These are phyloP conservation scores for Cladophialophora carrionii DNA, from an alignment of 2,329 filamentous ascomycete species.

Conservation along the genomic window DNA sequence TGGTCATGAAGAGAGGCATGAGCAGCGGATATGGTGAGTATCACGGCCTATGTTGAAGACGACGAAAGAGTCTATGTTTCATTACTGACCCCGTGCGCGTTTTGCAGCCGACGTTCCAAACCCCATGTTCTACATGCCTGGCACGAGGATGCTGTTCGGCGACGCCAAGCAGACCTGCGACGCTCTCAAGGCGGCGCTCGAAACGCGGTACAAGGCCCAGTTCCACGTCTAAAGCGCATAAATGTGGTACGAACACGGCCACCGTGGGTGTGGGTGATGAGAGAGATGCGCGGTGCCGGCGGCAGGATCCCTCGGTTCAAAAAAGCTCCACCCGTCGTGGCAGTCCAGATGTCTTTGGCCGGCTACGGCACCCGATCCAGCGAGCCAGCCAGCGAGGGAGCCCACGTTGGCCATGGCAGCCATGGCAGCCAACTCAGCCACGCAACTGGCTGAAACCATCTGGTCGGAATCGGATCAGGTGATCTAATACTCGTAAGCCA, in stretches of 20 bases:
- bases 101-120: slow-evolving; percentile 79
- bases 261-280: not conserved
- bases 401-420: not conserved
- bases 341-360: not conserved
- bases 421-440: not conserved
- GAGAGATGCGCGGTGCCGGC: not conserved
- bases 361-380: not conserved
- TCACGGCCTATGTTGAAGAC: not conserved
- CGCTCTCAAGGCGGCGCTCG: slow-evolving; percentile 45
- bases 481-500: not conserved
- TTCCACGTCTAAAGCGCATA: slow-evolving; percentile 33
- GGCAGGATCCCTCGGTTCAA: too few relatives aligned
- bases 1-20: slow-evolving; percentile 93
- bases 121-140: slow-evolving; percentile 87
- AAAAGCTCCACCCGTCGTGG: too few relatives aligned
- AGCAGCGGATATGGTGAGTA: slow-evolving; percentile 78
- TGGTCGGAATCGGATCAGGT: not conserved
- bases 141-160: slow-evolving; percentile 88
- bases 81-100: not conserved
- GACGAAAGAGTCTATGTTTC: slow-evolving; percentile 6
- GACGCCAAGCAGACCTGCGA: slow-evolving; percentile 85
- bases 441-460: not conserved
- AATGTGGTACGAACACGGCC: too few relatives aligned
- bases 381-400: not conserved
- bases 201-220: slow-evolving; percentile 36